Base-by-base conservation (phyloP, 176 grass and related monocot genomes). In the Juncus inflexus region DNA sequence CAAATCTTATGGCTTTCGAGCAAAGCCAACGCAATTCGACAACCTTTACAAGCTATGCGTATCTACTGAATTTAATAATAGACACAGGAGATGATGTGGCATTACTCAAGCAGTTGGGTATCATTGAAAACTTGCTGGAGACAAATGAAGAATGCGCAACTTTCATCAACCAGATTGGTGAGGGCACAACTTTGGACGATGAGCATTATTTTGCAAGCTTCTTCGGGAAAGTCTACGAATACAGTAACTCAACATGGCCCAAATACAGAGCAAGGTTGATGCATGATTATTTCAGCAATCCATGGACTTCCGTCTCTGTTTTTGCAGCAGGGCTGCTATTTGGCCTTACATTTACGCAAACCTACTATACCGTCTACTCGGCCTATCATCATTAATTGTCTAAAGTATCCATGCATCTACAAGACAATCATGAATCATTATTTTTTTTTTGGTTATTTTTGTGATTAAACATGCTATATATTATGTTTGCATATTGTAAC, bases 1-100 rank as follows among this genome's bases (percentile, higher is more conserved):
- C 69, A 12, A 87, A 79, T 61, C 13, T 87, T 3, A 58, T 80
- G 15, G 74, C 84, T 0, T 79, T 87, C 16, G 79, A 82, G 59
- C 84, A 87, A 69, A 79, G 52, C 6, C 42, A 49, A 6, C 0
- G 14, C 42, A 35, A 9, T 5, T 3, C 2, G 12, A 13, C 70
- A 50, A 74, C 13, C 6, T 8, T 63, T 50, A 50, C 56, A 9
- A 74, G 70, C 70, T 74, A 37, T 15, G 6, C 36, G 0, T 15
- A 42, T 4, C 15, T 74, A 15, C 61, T 74, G 70, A 40, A 74
- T 62, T 49, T 19, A n/a, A 38, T 74, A n/a, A 19, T 74, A 50
- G 49, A 74, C 12, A 62, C 58, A 0, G 39, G 11, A 12, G 62
- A 74, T 40, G 70, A 74, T 36, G 56, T 74, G 11, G 10, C 40